Evolutionary conservation across 495 filamentous ascomycete species (phyloP).

Genomic region (Ramalina intermedia): DNA sequence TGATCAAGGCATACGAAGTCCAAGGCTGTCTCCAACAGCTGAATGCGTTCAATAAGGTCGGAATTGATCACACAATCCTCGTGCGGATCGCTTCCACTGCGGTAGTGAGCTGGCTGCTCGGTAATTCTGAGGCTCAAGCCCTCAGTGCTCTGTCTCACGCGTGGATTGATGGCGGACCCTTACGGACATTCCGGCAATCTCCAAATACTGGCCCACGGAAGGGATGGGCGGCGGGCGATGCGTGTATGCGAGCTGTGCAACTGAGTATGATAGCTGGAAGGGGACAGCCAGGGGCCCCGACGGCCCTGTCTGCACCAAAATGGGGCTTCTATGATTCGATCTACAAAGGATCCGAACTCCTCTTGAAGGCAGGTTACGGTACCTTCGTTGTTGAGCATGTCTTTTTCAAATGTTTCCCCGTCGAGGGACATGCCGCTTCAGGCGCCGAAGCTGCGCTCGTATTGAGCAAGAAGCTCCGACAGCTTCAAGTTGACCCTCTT

Average conservation of each 20-base stretch:
- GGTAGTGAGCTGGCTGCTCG: slow-evolving; percentile 25
- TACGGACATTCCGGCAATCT: slow-evolving; percentile 22
- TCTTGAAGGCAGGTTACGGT: slow-evolving; percentile 18
- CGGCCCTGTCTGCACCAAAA: slow-evolving; percentile 17
- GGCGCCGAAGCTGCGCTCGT: slow-evolving; percentile 23
- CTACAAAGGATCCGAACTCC: slow-evolving; percentile 16
- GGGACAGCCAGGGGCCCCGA: slow-evolving; percentile 25
- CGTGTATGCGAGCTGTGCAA: slow-evolving; percentile 30
- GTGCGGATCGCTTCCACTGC: slow-evolving; percentile 30
- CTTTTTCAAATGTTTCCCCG: slow-evolving; percentile 25
- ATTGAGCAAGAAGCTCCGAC: slow-evolving; percentile 6
- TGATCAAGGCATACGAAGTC: slow-evolving; percentile 36
- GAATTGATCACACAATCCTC: slow-evolving; percentile 32
- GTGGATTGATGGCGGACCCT: slow-evolving; percentile 28
- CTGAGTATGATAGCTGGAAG: slow-evolving; percentile 19
- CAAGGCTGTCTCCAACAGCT: slow-evolving; percentile 28
- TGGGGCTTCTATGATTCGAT: slow-evolving; percentile 27
- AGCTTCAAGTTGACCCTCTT: slow-evolving; percentile 3
- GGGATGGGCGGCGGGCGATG: slow-evolving; percentile 34
- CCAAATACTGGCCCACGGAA: slow-evolving; percentile 28
- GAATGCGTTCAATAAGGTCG: slow-evolving; percentile 27
- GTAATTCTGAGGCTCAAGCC: slow-evolving; percentile 20
- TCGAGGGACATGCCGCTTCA: slow-evolving; percentile 26
- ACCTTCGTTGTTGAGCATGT: slow-evolving; percentile 24
- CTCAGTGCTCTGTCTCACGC: slow-evolving; percentile 24